A percentile compares a stretch with the other conserved stretches of the same genome.
These are phyloP conservation scores for Tricholoma bakamatsutake DNA, from an alignment of 768 basidiomycete genomes.

Conservation along the genomic window DNA sequence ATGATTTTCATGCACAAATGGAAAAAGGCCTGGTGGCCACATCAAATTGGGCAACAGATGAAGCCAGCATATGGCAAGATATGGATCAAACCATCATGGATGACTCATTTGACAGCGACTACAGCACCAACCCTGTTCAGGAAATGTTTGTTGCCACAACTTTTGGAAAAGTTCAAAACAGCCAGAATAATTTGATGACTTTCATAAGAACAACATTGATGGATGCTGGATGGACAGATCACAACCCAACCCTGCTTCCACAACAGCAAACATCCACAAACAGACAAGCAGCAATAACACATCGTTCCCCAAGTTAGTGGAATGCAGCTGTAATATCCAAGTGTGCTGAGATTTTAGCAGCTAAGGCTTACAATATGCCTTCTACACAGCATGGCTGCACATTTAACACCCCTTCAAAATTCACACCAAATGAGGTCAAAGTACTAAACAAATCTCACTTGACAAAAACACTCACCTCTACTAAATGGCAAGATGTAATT, in stretches of 20 bases:
- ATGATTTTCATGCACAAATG: constrained; percentile 20
- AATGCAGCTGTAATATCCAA: no score
- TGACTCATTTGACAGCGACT: background rate
- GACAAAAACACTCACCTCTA: background rate
- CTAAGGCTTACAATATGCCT: background rate
- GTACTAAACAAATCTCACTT: constrained; percentile 8
- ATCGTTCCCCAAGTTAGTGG: no score
- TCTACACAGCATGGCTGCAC: background rate
- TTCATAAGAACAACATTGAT: background rate
- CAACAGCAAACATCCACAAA: background rate
- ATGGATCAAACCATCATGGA: background rate
- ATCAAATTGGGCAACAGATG: background rate
- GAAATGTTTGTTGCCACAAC: background rate
- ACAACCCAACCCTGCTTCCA: background rate
- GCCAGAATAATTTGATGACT: background rate
- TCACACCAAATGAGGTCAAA: background rate
- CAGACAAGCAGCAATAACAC: no score
- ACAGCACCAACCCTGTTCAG: background rate
- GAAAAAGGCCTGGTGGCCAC: constrained; percentile 1
- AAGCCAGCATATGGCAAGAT: background rate
- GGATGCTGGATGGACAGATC: background rate
- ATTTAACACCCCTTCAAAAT: background rate
- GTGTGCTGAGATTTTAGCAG: background rate
- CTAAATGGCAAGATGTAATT: constrained; percentile 1
- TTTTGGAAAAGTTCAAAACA: background rate